phyloP scores from a whole-genome alignment of 352 stramenopile genomes.

The Phytophthora agathidicida region DNA sequence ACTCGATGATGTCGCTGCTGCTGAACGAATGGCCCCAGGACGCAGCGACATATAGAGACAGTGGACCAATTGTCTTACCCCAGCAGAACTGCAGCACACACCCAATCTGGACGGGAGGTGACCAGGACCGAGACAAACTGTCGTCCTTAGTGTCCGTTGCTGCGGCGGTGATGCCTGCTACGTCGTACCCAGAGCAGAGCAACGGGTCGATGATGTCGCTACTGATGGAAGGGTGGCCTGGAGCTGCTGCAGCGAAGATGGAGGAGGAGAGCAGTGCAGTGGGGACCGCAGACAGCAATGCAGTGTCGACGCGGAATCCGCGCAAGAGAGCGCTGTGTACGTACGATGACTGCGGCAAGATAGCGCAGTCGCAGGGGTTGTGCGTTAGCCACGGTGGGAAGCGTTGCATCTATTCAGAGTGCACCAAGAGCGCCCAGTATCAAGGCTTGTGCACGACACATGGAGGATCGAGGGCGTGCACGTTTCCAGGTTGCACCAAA shows the following conservation, averaged over 20 bases:
- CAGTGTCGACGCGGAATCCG: not conserved
- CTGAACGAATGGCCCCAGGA: slow-evolving; percentile 18
- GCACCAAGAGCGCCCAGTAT: slow-evolving; percentile 22
- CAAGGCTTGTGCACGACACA: slow-evolving; percentile 22
- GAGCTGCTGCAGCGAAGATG: not conserved
- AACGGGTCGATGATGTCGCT: slow-evolving; percentile 27
- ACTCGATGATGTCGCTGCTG: slow-evolving; percentile 31
- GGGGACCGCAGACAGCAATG: not conserved
- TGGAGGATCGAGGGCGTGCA: slow-evolving; percentile 17
- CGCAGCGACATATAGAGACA: not conserved
- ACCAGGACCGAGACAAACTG: not conserved
- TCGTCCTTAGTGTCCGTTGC: not conserved
- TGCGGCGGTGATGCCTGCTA: not conserved
- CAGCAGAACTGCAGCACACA: not conserved
- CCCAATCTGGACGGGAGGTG: not conserved
- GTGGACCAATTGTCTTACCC: not conserved
- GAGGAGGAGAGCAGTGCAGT: not conserved
- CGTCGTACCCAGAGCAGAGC: slow-evolving; percentile 1
- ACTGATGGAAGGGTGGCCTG: slow-evolving; percentile 15
- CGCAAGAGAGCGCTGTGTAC: slow-evolving; percentile 13
- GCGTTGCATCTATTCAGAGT: slow-evolving; percentile 13
- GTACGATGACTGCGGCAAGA: slow-evolving; percentile 10
- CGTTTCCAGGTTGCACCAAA: slow-evolving; percentile 10
- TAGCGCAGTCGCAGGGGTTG: slow-evolving; percentile 25
- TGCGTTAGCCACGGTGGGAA: slow-evolving; percentile 24